These are phyloP conservation scores for Trichosporon coremiiforme DNA, from an alignment of 1,284 basidiomycete genomes.

Conservation along the genomic window DNA sequence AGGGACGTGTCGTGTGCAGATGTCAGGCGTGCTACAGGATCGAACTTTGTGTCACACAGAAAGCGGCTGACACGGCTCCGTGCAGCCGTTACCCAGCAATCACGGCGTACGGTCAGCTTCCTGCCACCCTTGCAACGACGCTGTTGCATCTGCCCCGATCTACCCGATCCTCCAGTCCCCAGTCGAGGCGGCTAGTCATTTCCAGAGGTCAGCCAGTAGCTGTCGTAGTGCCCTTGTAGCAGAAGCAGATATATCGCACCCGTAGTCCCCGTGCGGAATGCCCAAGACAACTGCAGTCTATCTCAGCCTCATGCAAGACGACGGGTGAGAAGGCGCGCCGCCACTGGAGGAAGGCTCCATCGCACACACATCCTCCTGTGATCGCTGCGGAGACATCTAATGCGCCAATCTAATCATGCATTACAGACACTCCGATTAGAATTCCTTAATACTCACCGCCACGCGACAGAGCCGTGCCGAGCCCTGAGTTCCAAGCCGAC, in stretches of 20 bases:
- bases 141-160: background rate
- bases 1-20: background rate
- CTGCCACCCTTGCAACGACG: background rate
- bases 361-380: background rate
- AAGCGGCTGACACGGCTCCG: background rate
- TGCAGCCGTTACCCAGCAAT: background rate
- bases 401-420: background rate
- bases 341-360: background rate
- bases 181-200: background rate
- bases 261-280: background rate
- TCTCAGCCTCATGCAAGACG: background rate
- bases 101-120: background rate
- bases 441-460: background rate
- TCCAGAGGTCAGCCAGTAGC: background rate
- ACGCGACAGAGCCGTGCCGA: constrained; percentile 9
- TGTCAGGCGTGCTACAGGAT: background rate
- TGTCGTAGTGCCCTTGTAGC: background rate
- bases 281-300: background rate
- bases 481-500: background rate
- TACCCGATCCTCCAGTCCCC: background rate
- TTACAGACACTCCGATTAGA: background rate
- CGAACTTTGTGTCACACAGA: background rate
- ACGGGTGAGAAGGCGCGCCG: background rate
- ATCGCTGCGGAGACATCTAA: background rate
- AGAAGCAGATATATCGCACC: background rate